Percentiles rank a stretch among this genome's conserved stretches.
Conservation (phyloP, 768 basidiomycete species). For the Macrolepiota fuliginosa region DNA sequence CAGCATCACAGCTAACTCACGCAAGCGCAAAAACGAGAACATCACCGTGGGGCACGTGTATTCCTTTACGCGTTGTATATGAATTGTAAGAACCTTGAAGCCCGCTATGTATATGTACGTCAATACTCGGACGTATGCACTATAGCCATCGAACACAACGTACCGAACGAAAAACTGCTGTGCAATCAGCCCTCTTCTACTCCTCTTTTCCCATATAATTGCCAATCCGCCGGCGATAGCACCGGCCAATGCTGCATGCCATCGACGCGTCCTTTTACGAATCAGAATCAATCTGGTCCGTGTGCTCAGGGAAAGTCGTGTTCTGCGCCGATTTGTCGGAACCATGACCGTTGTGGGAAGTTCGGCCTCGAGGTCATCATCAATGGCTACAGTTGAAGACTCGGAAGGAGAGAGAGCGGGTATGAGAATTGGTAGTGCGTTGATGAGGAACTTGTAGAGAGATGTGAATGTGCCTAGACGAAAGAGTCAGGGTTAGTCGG, state of each 20-base stretch:
- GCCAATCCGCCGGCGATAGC: slow-evolving; percentile 69
- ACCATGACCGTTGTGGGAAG: slow-evolving; percentile 25
- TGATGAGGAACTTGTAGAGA: slow-evolving; percentile 77
- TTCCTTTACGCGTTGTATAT: slow-evolving; percentile 61
- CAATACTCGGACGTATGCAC: not conserved
- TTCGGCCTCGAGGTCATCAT: slow-evolving; percentile 24
- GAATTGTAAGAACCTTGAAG: slow-evolving; percentile 89
- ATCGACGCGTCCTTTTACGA: no score
- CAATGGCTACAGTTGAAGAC: slow-evolving; percentile 26
- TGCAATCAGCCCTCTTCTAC: slow-evolving; percentile 63
- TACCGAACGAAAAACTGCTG: slow-evolving; percentile 90
- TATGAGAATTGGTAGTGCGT: slow-evolving; percentile 71
- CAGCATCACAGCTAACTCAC: slow-evolving; percentile 33
- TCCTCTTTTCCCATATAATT: slow-evolving; percentile 74
- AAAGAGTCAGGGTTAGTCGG: not conserved
- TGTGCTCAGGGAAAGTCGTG: slow-evolving; percentile 59
- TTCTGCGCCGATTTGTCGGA: slow-evolving; percentile 33
- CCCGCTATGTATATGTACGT: slow-evolving; percentile 47
- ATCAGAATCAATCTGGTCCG: slow-evolving; percentile 63
- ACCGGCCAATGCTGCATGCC: slow-evolving; percentile 75
- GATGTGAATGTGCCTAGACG: slow-evolving; percentile 67
- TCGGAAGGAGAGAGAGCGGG: slow-evolving; percentile 39
- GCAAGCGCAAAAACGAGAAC: slow-evolving; percentile 77
- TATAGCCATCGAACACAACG: slow-evolving; percentile 21
- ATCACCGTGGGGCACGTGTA: slow-evolving; percentile 80